Conservation (phyloP, 2,329 filamentous ascomycete species). For the Truncatella angustata region DNA sequence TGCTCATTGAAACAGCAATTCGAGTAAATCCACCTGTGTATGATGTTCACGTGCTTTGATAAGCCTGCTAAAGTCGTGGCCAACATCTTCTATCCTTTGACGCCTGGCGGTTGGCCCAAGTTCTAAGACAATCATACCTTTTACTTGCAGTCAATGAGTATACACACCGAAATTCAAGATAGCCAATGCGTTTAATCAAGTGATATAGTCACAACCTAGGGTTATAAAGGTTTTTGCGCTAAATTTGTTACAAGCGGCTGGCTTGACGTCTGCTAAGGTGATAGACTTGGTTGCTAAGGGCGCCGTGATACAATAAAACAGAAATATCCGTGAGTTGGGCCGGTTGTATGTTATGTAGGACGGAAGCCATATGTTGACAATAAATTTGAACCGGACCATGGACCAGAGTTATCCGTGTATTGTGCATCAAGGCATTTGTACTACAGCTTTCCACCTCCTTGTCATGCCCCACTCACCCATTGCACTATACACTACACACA, state of each 20-base stretch:
- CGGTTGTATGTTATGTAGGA: slow-evolving; percentile 15
- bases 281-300: slow-evolving; percentile 75
- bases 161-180: not conserved
- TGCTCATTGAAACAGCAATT: not conserved
- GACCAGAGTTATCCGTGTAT: no score
- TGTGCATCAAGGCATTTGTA: no score
- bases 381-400: no score
- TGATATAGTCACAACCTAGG: slow-evolving; percentile 18
- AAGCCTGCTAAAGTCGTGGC: not conserved
- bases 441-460: no score
- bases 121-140: not conserved
- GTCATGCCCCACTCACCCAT: no score
- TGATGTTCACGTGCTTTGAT: not conserved
- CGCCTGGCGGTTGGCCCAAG: slow-evolving; percentile 4
- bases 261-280: slow-evolving; percentile 71
- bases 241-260: slow-evolving; percentile 69
- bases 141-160: not conserved
- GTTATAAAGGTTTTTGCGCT: slow-evolving; percentile 62
- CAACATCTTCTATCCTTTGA: not conserved
- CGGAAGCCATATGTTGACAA: not conserved
- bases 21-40: slow-evolving; percentile 7
- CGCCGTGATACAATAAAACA: not conserved
- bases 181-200: not conserved
- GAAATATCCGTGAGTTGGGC: not conserved
- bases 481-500: no score